Base-by-base conservation (phyloP, 164 flowering plant species). In the Platanus orientalis region DNA sequence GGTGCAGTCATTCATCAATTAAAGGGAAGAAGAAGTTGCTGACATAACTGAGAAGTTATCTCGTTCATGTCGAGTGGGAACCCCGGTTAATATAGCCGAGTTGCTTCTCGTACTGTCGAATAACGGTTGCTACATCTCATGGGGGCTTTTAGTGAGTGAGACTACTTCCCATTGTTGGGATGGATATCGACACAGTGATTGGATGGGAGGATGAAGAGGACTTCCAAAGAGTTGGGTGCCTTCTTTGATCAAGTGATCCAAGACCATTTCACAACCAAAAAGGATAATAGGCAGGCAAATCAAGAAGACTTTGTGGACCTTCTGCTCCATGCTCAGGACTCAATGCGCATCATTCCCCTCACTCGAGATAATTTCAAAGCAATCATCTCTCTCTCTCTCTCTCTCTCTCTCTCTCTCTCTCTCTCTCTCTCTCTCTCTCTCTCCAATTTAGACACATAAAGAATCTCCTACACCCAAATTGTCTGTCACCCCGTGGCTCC, bases 1-100 rank as follows among this genome's bases (percentile, higher is more conserved):
- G 52, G 78, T 78, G 12, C 64, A 71, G 12, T 62, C 62, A 7
- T 69, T 65, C 19, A 13, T 36, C 0, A 7, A 3, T 2, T 45
- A 63, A 9, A 59, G 78, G 57, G 67, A 69, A 42, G 67, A 73
- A 45, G 76, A 72, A 27, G 54, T 59, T 0, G 57, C 64, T 0
- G 25, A 60, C 11, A 7, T 76, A 67, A 32, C 70, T 14, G 25
- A 67, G 26, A 66, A 26, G 34, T 64, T 76, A 34, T 48, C 64
- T n/a, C 48, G 24, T 1, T 53, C 51, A 7, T 54, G 32, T 25
- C 26, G 16, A 7, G 1, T 25, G 7, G 16, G 29, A 6, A n/a
- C 5, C 19, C 19, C 25, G 10, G 44, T 40, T 1, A 34, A 34
- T 34, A 5, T 34, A 34, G 10, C 7, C 39, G 39, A 34, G 39